These are phyloP conservation scores for Crithidia acanthocephali DNA, from an alignment of 208 protist species.

Conservation along the genomic window DNA sequence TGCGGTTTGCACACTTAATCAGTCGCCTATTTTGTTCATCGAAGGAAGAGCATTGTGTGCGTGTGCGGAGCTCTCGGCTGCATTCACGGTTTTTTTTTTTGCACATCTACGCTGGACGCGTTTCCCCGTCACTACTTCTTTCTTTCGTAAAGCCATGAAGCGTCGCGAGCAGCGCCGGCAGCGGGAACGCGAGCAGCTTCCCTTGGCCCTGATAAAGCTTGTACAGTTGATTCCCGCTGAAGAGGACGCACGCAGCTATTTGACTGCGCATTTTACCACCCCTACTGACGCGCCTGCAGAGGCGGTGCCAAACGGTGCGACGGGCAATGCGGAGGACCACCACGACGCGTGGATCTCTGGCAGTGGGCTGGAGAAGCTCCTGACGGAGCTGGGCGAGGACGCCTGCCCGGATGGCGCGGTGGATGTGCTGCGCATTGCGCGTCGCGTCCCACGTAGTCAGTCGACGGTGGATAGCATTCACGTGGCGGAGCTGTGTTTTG, in stretches of 20 bases:
- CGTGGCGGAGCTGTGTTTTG: conserved; percentile 88
- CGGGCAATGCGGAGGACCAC: background rate
- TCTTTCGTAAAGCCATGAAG: conserved; percentile 68
- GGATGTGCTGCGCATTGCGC: conserved; percentile 69
- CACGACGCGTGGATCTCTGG: conserved; percentile 53
- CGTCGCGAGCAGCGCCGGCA: conserved; percentile 64
- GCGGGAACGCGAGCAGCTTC: conserved; percentile 67
- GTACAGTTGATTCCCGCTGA: conserved; percentile 46
- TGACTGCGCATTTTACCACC: conserved; percentile 35
- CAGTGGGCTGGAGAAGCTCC: conserved; percentile 54
- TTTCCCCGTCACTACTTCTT: conserved; percentile 12
- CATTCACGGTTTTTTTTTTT: no score
- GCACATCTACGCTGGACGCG: background rate
- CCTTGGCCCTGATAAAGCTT: conserved; percentile 52
- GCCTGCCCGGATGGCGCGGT: conserved; percentile 44
- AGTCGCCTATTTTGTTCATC: no score
- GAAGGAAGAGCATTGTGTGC: no score
- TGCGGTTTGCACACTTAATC: no score
- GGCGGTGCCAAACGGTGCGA: background rate
- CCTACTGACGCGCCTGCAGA: background rate
- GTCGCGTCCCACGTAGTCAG: conserved; percentile 81
- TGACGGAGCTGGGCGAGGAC: conserved; percentile 55
- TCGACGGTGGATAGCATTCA: conserved; percentile 70
- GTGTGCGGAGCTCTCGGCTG: no score
- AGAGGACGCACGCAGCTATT: conserved; percentile 51